Evolutionary conservation across 805 yeast genomes (phyloP).

Genomic region (Candida qinlingensis): DNA sequence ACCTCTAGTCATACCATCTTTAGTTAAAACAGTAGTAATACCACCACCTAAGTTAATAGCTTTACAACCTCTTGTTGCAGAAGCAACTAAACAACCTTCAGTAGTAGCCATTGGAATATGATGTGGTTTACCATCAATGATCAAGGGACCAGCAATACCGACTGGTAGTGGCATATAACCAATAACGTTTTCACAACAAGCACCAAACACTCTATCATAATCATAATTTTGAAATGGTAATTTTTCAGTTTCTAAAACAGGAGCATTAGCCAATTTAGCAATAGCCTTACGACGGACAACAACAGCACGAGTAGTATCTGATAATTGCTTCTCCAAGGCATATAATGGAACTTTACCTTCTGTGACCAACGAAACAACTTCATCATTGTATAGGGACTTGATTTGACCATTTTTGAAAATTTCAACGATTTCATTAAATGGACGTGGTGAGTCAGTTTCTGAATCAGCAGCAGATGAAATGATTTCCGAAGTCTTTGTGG

Average conservation of each 20-base stretch:
- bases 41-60: conserved; percentile 98
- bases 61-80: conserved; percentile 98
- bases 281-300: conserved; percentile 89
- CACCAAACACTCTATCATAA: conserved; percentile 94
- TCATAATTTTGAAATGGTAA: conserved; percentile 83
- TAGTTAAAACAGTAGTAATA: conserved; percentile 82
- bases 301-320: conserved; percentile 89
- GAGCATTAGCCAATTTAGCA: conserved; percentile 75
- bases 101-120: conserved; percentile 99
- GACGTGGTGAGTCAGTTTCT: conserved; percentile 36
- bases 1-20: conserved; percentile 99
- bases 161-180: conserved; percentile 96
- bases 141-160: conserved; percentile 95
- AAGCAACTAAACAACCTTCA: conserved; percentile 97
- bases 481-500: conserved; percentile 21
- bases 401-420: conserved; percentile 69
- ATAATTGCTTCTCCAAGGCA: conserved; percentile 89
- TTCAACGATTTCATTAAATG: conserved; percentile 59
- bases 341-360: conserved; percentile 83
- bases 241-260: conserved; percentile 62
- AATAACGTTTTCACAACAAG: conserved; percentile 98
- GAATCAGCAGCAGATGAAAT: conserved; percentile 29
- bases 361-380: conserved; percentile 65
- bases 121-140: conserved; percentile 81
- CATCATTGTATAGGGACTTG: conserved; percentile 60